Base-by-base conservation (phyloP, 1,284 basidiomycete genomes). In the Apiotrichum montevideense region DNA sequence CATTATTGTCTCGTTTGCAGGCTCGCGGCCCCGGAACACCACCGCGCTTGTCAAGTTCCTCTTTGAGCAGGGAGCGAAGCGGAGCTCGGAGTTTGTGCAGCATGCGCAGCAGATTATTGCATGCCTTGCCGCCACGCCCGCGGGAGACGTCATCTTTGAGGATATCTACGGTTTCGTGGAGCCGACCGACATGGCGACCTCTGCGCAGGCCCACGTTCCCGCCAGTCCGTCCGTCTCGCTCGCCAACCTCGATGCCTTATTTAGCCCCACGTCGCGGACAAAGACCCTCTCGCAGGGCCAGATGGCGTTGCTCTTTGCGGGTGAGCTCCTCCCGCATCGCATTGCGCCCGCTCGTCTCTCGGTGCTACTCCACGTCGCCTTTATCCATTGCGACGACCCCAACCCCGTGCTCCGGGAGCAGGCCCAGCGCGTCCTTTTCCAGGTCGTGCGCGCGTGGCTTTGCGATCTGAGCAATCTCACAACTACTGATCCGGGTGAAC, bases 141-240 rank as follows among this genome's bases (percentile, higher is more conserved):
- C 87, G 10, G 90, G 88, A 1, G 81, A 83, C 13, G 79, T 85
- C 54, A 83, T 91, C 45, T 89, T 92, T 64, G 85, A 88, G 64
- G 90, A 93, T 56, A 79, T 96, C 14, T 92, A 87, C 76, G 84
- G 83, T 43, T 81, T 94, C 64, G 87, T 95, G 55, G 87, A 90
- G 61, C 90, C 92, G 4, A 82, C 84, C 32, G 83, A 88, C 35
- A 93, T 94, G 87, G 79, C 78, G 13, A 75, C 76, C 7, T 83
- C 85, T 54, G 87, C 88, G 1, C 82, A 85, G 55, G 81, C 83
- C 14, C 83, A 85, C 48, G 86, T 88, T 45, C 79, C 87, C 62
- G 84, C 86, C 54, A 86, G 86, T 82, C 86, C 49, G 81, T 87
- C 67, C 44, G 63, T 57, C 8, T 69, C 64, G 34, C 61, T 65